Conservation (phyloP, 345 rosid genomes). For the Mangifera indica region DNA sequence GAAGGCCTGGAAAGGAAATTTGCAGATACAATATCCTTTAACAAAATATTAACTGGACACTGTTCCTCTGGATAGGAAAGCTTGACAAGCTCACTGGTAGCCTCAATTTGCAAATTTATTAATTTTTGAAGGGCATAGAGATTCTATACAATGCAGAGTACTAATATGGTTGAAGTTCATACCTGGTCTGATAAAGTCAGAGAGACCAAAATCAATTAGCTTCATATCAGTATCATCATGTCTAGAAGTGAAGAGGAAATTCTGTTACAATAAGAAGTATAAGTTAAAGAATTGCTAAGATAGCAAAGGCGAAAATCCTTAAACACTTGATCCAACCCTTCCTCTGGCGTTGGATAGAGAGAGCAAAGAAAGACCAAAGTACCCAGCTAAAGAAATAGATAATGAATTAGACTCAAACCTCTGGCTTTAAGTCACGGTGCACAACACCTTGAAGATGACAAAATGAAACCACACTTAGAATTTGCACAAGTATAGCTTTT, state of each 20-base stretch:
- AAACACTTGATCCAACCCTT: not conserved
- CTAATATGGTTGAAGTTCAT: conserved; percentile 12
- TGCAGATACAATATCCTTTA: not conserved
- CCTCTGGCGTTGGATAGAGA: not conserved
- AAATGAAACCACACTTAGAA: conserved; percentile 72
- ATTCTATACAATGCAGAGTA: not conserved
- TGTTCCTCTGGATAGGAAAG: not conserved
- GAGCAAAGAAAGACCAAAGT: not conserved
- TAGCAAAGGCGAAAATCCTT: not conserved
- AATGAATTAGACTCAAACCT: conserved; percentile 39
- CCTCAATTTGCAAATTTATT: not conserved
- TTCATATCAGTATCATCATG: conserved; percentile 68
- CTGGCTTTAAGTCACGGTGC: conserved; percentile 84
- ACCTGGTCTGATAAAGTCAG: conserved; percentile 85
- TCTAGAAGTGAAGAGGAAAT: conserved; percentile 65
- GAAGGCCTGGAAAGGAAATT: not conserved
- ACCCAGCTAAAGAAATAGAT: not conserved
- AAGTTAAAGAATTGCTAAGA: conserved; percentile 11
- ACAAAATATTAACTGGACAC: not conserved
- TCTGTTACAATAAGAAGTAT: conserved; percentile 41
- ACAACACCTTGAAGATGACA: conserved; percentile 95
- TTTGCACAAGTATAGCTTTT: conserved; percentile 65
- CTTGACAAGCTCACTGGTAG: not conserved
- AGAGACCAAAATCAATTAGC: conserved; percentile 85
- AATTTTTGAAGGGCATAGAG: not conserved